These are phyloP conservation scores for Lenwebbia sp. DNA, from an alignment of 345 rosid species.

Conservation along the genomic window DNA sequence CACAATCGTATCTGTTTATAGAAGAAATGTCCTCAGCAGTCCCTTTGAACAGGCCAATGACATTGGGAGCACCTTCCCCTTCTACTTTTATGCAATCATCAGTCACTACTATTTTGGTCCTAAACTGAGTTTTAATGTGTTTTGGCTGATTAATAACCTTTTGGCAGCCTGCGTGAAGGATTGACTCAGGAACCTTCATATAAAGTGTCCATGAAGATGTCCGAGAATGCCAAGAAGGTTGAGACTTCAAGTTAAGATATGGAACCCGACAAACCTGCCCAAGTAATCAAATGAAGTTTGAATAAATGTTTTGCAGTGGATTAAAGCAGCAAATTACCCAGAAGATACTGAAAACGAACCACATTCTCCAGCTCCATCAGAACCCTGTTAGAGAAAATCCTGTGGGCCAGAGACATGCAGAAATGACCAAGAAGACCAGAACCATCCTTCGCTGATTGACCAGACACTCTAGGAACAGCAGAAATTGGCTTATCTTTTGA, in stretches of 20 bases:
- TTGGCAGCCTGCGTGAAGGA: slow-evolving; percentile 39
- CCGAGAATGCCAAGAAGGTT: slow-evolving; percentile 93
- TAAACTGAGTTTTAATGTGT: slow-evolving; percentile 59
- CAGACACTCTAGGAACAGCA: slow-evolving; percentile 24
- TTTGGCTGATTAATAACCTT: slow-evolving; percentile 28
- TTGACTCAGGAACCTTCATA: slow-evolving; percentile 68
- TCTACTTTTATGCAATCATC: slow-evolving; percentile 67
- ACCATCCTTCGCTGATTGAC: slow-evolving; percentile 38
- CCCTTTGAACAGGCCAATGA: slow-evolving; percentile 59
- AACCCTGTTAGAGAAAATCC: slow-evolving; percentile 71
- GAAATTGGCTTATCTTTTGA: slow-evolving; percentile 36
- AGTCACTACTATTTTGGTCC: slow-evolving; percentile 64
- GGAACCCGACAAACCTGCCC: slow-evolving; percentile 66
- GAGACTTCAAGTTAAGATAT: slow-evolving; percentile 77
- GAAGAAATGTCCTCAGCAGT: slow-evolving; percentile 53
- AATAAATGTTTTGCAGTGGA: background rate
- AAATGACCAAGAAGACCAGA: slow-evolving; percentile 76
- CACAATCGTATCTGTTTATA: slow-evolving; percentile 70
- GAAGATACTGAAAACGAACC: slow-evolving; percentile 28
- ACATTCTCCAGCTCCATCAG: slow-evolving; percentile 63
- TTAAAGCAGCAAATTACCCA: background rate
- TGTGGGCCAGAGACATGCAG: slow-evolving; percentile 78
- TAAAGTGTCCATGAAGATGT: slow-evolving; percentile 87
- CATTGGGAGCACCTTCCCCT: slow-evolving; percentile 91
- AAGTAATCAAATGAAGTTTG: background rate